A percentile compares a stretch with the other conserved stretches of the same genome.
Conservation (phyloP, 441 rosid genomes). For the Pelargonium australe region DNA sequence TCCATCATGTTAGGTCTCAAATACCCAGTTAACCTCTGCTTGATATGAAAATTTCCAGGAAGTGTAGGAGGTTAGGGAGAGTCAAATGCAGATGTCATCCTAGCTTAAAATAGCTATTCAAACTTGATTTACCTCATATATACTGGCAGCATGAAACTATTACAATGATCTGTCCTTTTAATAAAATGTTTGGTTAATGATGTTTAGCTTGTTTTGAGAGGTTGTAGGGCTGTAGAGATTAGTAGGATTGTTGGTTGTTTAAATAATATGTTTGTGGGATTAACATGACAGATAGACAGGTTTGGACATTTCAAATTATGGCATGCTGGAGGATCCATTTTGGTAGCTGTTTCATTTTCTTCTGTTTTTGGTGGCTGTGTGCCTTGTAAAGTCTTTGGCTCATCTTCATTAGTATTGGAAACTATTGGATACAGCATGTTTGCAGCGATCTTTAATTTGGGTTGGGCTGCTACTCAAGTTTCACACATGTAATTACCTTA, state of each 20-base stretch:
- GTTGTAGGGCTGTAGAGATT: neutral
- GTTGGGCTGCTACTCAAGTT: constrained; percentile 99
- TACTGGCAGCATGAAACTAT: no score
- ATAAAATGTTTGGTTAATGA: neutral
- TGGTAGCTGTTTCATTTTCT: constrained; percentile 91
- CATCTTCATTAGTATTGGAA: constrained; percentile 38
- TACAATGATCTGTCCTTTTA: neutral
- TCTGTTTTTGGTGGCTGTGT: constrained; percentile 91
- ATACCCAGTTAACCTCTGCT: no score
- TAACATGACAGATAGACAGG: constrained; percentile 72
- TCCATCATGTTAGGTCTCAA: no score
- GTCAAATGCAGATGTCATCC: no score
- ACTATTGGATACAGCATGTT: constrained; percentile 73
- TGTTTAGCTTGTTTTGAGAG: neutral
- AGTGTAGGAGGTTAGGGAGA: no score
- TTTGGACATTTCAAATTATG: constrained; percentile 94
- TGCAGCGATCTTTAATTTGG: constrained; percentile 92
- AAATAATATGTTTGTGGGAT: constrained; percentile 2
- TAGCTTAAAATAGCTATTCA: no score
- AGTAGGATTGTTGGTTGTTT: neutral
- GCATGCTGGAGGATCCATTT: constrained; percentile 87
- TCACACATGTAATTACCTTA: constrained; percentile 75
- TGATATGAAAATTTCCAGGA: no score
- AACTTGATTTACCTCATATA: no score
- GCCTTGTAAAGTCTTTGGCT: constrained; percentile 62